Percentiles rank a stretch among this genome's conserved stretches.
Conservation (phyloP, 2,329 filamentous ascomycete species). For the Chalaropsis thielavioides region DNA sequence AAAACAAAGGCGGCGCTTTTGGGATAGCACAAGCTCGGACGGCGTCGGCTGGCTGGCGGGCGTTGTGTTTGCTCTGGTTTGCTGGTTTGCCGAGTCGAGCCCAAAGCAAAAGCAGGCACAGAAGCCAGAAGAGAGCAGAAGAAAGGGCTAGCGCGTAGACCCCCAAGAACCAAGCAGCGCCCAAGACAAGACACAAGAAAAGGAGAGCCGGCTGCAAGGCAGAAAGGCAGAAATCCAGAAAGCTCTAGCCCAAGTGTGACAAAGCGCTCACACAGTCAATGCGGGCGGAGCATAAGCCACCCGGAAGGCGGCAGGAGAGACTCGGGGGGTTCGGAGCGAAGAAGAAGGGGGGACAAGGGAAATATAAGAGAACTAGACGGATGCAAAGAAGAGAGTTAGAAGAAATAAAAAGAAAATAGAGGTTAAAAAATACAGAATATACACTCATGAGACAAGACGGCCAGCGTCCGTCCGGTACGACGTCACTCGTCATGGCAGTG, state of each 20-base stretch:
- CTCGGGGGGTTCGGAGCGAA: background rate
- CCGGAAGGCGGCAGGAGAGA: background rate
- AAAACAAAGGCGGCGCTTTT: background rate
- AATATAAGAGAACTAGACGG: background rate
- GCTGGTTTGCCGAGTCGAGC: background rate
- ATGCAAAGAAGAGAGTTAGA: background rate
- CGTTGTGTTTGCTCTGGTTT: background rate
- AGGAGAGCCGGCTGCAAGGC: background rate
- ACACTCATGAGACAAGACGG: no score
- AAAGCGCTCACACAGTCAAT: background rate
- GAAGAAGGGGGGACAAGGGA: background rate
- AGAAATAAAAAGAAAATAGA: background rate
- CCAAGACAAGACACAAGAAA: background rate
- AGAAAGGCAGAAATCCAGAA: background rate
- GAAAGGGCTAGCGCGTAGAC: background rate
- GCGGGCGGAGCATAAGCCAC: background rate
- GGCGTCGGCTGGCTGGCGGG: background rate
- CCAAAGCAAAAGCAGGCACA: background rate
- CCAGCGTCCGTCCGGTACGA: no score
- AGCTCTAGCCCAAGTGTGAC: constrained; percentile 1
- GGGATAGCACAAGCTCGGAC: background rate
- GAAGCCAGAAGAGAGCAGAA: background rate
- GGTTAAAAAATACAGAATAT: background rate
- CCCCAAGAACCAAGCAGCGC: background rate
- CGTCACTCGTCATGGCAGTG: background rate